A percentile compares a stretch with the other conserved stretches of the same genome.
phyloP scores from a whole-genome alignment of 108 stramenopile species.

The Discostella stelligeroides region DNA sequence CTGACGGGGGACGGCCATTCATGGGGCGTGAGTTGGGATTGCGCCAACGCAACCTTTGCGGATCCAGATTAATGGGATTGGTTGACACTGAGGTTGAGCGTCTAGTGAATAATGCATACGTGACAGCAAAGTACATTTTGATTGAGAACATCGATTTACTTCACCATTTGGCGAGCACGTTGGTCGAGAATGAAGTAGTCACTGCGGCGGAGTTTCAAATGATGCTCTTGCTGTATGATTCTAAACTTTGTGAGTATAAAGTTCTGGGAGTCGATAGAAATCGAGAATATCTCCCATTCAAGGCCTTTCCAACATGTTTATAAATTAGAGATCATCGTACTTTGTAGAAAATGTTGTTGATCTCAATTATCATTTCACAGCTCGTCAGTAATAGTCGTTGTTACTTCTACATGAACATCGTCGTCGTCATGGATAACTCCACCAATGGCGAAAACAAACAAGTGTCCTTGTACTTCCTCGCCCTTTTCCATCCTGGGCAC shows the following conservation, averaged over 20 bases:
- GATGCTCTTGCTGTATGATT: conserved; percentile 87
- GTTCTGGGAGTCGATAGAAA: conserved; percentile 74
- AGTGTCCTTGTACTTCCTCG: conserved; percentile 61
- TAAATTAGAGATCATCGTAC: conserved; percentile 26
- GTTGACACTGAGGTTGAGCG: conserved; percentile 93
- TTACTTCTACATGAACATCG: background rate
- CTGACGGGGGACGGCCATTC: conserved; percentile 65
- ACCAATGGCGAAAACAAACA: conserved; percentile 59
- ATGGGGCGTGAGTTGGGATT: conserved; percentile 75
- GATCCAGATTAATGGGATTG: conserved; percentile 68
- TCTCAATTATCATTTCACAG: background rate
- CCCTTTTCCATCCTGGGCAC: conserved; percentile 77
- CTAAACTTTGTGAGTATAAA: conserved; percentile 74
- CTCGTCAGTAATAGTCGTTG: conserved; percentile 8
- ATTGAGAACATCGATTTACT: conserved; percentile 81
- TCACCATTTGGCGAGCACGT: conserved; percentile 75
- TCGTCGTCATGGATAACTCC: conserved; percentile 22
- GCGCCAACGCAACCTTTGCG: conserved; percentile 74
- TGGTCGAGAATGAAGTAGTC: conserved; percentile 93
- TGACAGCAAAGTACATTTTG: conserved; percentile 87
- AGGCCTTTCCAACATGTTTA: conserved; percentile 59
- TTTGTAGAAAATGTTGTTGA: background rate
- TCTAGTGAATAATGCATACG: conserved; percentile 91
- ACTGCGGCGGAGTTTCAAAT: conserved; percentile 93
- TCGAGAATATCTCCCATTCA: conserved; percentile 82